phyloP scores from a whole-genome alignment of 78 protist species.

The Parvularia atlantis region DNA sequence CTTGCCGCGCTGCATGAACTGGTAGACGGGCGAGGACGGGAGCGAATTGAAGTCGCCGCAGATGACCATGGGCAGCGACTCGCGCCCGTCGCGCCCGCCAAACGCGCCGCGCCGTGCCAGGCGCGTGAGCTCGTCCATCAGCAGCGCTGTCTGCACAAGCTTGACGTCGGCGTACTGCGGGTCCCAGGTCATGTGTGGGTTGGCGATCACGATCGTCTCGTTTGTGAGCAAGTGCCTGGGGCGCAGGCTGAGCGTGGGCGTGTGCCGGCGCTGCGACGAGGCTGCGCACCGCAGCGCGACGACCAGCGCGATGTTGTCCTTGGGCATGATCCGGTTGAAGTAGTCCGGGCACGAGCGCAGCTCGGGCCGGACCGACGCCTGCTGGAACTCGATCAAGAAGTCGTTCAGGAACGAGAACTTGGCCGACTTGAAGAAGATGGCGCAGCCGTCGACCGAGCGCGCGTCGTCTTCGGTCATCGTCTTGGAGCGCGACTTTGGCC shows the following conservation, averaged over 20 bases:
- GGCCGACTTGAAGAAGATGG: slow-evolving; percentile 6
- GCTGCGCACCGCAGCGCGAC: background rate
- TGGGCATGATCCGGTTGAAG: slow-evolving; percentile 21
- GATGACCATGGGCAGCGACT: background rate
- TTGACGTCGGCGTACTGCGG: slow-evolving; percentile 38
- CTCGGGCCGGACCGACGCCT: background rate
- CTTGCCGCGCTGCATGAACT: slow-evolving; percentile 11
- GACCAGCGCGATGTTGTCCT: slow-evolving; percentile 34
- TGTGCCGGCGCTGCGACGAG: too few species aligned
- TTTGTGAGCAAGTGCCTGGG: too few species aligned
- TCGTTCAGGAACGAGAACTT: background rate
- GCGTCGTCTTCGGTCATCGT: background rate
- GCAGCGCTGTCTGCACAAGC: slow-evolving; percentile 13
- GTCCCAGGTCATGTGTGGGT: slow-evolving; percentile 33
- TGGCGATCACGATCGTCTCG: slow-evolving; percentile 10
- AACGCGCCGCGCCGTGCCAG: background rate
- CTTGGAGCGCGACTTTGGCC: slow-evolving; percentile 10
- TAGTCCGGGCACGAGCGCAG: background rate
- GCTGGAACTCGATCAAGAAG: background rate
- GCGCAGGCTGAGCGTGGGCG: background rate
- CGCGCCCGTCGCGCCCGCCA: background rate
- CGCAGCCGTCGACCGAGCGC: slow-evolving; percentile 22
- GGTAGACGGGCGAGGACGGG: slow-evolving; percentile 19
- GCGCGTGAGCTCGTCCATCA: slow-evolving; percentile 11
- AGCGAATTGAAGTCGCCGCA: slow-evolving; percentile 41